phyloP scores from a whole-genome alignment of 2,329 filamentous ascomycete species.

The Fusarium aywerte region DNA sequence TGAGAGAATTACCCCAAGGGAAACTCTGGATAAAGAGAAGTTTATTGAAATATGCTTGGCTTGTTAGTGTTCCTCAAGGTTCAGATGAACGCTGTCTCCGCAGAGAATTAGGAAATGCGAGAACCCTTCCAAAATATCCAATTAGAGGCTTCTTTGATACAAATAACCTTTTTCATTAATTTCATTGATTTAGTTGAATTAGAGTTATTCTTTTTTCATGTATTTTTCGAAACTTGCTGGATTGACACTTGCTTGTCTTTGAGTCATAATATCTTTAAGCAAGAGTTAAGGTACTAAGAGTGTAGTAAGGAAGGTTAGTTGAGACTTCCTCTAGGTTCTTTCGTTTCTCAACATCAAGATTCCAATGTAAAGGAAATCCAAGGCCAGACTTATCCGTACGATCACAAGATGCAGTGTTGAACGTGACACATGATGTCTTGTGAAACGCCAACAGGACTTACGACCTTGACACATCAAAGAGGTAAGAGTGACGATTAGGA shows the following conservation, averaged over 20 bases:
- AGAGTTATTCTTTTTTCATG: constrained; percentile 16
- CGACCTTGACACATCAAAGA: neutral
- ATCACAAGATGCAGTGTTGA: neutral
- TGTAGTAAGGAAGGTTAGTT: neutral
- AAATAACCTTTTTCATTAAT: constrained; percentile 2
- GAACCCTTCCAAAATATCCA: neutral
- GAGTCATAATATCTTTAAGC: neutral
- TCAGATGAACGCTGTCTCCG: neutral
- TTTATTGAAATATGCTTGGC: too few relatives aligned
- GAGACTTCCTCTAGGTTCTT: neutral
- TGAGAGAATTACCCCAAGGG: neutral
- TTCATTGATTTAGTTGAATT: neutral
- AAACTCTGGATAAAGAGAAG: too few relatives aligned
- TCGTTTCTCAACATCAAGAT: neutral
- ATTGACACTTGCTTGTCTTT: neutral
- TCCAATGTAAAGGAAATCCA: neutral
- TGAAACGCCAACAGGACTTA: constrained; percentile 1
- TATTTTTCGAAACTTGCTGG: neutral
- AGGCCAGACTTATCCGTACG: neutral
- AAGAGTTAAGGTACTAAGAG: neutral
- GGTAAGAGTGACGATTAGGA: neutral
- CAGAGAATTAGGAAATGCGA: neutral
- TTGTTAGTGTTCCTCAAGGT: neutral
- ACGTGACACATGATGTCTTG: constrained; percentile 1
- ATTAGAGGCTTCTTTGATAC: neutral